phyloP scores from a whole-genome alignment of 331 rosid genomes.

The Acacia pycnantha region DNA sequence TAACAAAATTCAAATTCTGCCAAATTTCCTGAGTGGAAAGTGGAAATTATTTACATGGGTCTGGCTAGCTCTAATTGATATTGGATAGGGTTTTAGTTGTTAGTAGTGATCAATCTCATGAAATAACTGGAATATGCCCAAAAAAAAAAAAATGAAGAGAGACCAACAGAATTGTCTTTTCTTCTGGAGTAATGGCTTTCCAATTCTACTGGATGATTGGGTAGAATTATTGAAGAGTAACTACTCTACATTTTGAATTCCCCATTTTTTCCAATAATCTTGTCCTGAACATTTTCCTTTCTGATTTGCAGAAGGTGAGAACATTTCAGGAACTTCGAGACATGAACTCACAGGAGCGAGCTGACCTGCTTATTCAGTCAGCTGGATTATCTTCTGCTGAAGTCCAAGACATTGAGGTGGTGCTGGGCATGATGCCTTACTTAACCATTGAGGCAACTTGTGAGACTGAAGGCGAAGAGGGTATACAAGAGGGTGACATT shows the following conservation, averaged over 20 bases:
- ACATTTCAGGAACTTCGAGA: constrained; percentile 88
- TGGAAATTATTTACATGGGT: constrained; percentile 25
- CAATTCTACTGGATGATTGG: background rate
- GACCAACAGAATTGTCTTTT: background rate
- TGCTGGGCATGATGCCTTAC: constrained; percentile 84
- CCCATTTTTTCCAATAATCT: background rate
- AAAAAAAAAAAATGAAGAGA: background rate
- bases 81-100: constrained; percentile 17
- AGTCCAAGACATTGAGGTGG: constrained; percentile 81
- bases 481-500: constrained; percentile 88
- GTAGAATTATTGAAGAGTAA: too few relatives aligned
- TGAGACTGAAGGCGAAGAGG: constrained; percentile 98
- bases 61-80: background rate
- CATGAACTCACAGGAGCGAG: constrained; percentile 73
- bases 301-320: constrained; percentile 74
- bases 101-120: constrained; percentile 10
- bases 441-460: constrained; percentile 65
- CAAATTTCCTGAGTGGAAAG: constrained; percentile 23
- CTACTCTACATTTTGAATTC: constrained; percentile 10
- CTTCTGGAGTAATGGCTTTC: background rate
- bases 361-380: constrained; percentile 73
- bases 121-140: background rate
- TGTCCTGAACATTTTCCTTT: constrained; percentile 31
- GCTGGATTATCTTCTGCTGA: constrained; percentile 72
- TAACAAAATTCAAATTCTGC: constrained; percentile 23